phyloP scores from a whole-genome alignment of 2,329 filamentous ascomycete species.

The Magnaporthiopsis incrustans region DNA sequence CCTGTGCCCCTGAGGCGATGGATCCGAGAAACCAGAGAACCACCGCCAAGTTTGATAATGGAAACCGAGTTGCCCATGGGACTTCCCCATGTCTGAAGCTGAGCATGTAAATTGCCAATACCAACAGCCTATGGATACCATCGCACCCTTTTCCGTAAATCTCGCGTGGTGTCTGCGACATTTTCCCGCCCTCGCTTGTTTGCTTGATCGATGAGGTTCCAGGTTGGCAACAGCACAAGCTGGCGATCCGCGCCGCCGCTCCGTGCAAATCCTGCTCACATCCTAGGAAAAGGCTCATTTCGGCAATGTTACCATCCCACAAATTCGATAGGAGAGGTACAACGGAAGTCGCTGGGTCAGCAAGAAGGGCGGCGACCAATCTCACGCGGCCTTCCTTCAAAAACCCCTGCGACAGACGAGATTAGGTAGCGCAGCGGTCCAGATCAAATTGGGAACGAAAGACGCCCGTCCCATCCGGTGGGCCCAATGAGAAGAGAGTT shows the following conservation, averaged over 20 bases:
- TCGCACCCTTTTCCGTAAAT: background rate
- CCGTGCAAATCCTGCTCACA: background rate
- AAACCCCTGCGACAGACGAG: background rate
- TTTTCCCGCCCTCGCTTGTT: background rate
- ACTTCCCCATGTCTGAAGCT: background rate
- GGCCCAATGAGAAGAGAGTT: background rate
- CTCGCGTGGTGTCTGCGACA: background rate
- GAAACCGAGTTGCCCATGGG: background rate
- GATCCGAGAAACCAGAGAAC: background rate
- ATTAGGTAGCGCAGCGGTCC: constrained; percentile 2
- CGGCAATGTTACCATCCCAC: constrained; percentile 4
- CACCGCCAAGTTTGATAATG: background rate
- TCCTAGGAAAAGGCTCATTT: background rate
- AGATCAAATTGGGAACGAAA: background rate
- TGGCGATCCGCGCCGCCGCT: background rate
- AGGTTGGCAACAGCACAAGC: too few species aligned
- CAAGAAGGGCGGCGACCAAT: background rate
- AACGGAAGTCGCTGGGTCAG: background rate
- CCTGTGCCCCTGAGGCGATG: background rate
- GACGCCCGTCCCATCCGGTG: background rate
- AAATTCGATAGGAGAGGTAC: background rate
- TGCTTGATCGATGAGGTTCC: too few species aligned
- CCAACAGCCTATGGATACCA: background rate
- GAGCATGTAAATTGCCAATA: background rate
- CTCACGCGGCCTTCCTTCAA: background rate